These are phyloP conservation scores for Oryza meyeriana DNA, from an alignment of 176 grass and related monocot species.

Conservation along the genomic window DNA sequence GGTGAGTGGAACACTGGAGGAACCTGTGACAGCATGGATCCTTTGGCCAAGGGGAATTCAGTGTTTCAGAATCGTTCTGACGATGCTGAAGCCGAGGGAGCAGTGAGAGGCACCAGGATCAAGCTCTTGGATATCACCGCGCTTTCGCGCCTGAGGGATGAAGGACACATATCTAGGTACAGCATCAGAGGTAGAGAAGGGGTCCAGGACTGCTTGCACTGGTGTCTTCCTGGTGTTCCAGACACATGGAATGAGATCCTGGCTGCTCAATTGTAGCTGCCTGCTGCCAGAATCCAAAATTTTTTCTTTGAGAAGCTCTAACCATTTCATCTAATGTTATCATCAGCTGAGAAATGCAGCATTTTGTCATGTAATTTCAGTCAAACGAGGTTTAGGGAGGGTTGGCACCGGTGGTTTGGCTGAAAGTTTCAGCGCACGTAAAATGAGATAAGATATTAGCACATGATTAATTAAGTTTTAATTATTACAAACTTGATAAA, in stretches of 20 bases:
- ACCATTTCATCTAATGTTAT: not conserved
- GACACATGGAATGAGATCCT: constrained; percentile 66
- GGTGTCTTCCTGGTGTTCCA: constrained; percentile 60
- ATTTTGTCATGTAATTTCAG: not conserved
- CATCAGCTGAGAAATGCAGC: not conserved
- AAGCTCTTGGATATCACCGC: constrained; percentile 49
- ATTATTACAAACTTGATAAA: too few species aligned
- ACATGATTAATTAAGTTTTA: too few species aligned
- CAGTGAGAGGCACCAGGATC: constrained; percentile 40
- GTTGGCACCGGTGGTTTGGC: too few species aligned
- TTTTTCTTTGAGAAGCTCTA: not conserved
- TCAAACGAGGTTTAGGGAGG: too few species aligned
- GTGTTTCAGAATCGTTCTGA: constrained; percentile 32
- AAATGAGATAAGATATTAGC: too few species aligned
- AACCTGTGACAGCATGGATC: constrained; percentile 38
- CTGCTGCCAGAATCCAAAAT: not conserved
- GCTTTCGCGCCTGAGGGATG: constrained; percentile 44
- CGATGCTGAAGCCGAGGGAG: constrained; percentile 24
- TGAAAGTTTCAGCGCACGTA: too few species aligned
- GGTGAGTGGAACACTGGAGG: constrained; percentile 57
- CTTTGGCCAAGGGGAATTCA: constrained; percentile 6
- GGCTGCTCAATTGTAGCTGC: constrained; percentile 40
- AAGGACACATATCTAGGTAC: constrained; percentile 58
- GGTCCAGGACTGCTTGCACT: constrained; percentile 53
- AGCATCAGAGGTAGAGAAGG: constrained; percentile 29